Conservation (phyloP, 176 grass and related monocot genomes). For the Aegilops speltoides region DNA sequence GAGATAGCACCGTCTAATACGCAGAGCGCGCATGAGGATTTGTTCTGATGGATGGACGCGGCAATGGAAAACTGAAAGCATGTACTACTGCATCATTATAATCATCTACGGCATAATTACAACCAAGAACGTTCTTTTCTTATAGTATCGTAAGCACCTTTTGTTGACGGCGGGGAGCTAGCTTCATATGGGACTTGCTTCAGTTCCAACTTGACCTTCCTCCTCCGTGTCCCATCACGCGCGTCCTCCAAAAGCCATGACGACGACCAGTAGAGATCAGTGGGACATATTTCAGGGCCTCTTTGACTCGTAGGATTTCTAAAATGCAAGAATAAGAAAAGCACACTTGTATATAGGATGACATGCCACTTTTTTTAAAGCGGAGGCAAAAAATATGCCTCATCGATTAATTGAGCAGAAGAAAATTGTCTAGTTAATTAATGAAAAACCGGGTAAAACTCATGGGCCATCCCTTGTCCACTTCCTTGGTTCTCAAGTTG, state of each 20-base stretch:
- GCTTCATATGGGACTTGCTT: not conserved
- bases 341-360: no score
- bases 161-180: conserved; percentile 6
- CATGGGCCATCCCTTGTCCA: no score
- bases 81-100: no score
- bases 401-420: no score
- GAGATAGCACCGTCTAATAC: no score
- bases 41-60: not conserved
- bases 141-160: not conserved
- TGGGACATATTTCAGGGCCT: not conserved
- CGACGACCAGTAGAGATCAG: not conserved
- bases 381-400: no score
- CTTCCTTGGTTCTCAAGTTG: no score
- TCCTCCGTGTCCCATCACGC: not conserved
- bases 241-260: not conserved
- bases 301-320: no score
- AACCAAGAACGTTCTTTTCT: not conserved
- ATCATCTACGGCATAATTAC: not conserved
- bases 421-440: no score
- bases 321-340: no score
- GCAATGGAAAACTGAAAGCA: not conserved
- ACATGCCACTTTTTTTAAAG: no score
- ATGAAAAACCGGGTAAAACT: no score
- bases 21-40: not conserved
- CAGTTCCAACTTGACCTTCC: conserved; percentile 45